phyloP scores from a whole-genome alignment of 1,284 basidiomycete genomes.

The Trichosporon inkin region DNA sequence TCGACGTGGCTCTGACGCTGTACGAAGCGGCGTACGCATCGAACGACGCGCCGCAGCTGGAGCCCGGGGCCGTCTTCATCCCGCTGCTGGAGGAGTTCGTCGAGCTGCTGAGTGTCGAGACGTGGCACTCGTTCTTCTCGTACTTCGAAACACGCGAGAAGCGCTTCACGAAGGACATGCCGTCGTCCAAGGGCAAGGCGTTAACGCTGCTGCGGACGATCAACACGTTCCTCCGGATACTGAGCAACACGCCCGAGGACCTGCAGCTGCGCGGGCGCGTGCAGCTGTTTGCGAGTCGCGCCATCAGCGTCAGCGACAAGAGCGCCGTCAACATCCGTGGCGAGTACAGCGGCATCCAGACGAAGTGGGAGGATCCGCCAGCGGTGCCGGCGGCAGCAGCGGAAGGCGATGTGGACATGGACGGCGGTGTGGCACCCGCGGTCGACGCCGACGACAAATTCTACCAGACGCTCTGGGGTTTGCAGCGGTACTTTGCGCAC shows the following conservation, averaged over 20 bases:
- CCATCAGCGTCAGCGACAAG: constrained; percentile 44
- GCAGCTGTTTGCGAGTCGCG: constrained; percentile 42
- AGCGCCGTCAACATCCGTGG: constrained; percentile 47
- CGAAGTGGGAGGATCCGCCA: constrained; percentile 36
- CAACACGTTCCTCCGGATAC: constrained; percentile 43
- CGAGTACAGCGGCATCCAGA: constrained; percentile 39
- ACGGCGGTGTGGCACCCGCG: constrained; percentile 11
- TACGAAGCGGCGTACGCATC: constrained; percentile 32
- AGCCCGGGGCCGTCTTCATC: constrained; percentile 44
- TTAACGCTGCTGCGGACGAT: constrained; percentile 41
- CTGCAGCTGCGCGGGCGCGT: constrained; percentile 43
- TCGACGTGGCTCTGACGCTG: constrained; percentile 42
- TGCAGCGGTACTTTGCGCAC: constrained; percentile 47
- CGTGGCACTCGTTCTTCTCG: constrained; percentile 40
- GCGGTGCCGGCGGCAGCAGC: constrained; percentile 9
- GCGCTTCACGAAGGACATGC: constrained; percentile 46
- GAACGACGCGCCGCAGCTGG: constrained; percentile 25
- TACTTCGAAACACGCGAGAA: constrained; percentile 43
- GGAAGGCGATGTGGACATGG: constrained; percentile 30
- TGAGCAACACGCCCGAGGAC: constrained; percentile 41
- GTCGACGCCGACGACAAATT: constrained; percentile 36
- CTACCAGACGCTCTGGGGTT: constrained; percentile 48
- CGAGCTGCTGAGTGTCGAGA: constrained; percentile 39
- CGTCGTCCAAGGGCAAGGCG: constrained; percentile 44
- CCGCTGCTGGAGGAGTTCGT: constrained; percentile 45